These are phyloP conservation scores for Beauveria sp. DNA, from an alignment of 2,329 filamentous ascomycete species.

Conservation along the genomic window DNA sequence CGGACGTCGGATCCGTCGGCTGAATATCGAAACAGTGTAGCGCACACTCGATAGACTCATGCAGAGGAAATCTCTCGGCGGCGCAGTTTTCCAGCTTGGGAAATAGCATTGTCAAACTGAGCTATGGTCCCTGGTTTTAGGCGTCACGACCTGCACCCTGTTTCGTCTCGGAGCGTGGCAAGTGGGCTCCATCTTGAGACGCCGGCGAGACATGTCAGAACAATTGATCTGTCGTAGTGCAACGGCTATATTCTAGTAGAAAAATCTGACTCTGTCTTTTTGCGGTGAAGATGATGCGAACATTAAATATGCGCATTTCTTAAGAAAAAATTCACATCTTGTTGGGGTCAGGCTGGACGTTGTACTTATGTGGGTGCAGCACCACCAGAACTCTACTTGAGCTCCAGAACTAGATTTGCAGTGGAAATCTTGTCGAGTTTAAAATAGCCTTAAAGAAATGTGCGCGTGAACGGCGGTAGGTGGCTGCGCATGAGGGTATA, in stretches of 20 bases:
- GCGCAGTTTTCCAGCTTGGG: background rate
- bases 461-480: background rate
- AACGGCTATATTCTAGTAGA: background rate
- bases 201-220: background rate
- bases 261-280: background rate
- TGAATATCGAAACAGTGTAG: no score
- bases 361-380: background rate
- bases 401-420: background rate
- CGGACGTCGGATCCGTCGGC: no score
- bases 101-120: background rate
- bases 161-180: background rate
- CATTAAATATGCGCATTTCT: background rate
- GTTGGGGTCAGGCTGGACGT: background rate
- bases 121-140: background rate
- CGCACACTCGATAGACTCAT: background rate
- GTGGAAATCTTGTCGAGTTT: background rate
- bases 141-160: background rate
- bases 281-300: background rate
- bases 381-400: background rate
- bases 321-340: background rate
- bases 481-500: background rate
- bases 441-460: background rate
- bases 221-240: background rate
- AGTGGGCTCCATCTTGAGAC: slow-evolving; percentile 3
- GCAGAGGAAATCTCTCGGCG: background rate